Percentiles rank a stretch among this genome's conserved stretches.
These are phyloP conservation scores for Pythium coloratum DNA, from an alignment of 352 stramenopile genomes.

Conservation along the genomic window DNA sequence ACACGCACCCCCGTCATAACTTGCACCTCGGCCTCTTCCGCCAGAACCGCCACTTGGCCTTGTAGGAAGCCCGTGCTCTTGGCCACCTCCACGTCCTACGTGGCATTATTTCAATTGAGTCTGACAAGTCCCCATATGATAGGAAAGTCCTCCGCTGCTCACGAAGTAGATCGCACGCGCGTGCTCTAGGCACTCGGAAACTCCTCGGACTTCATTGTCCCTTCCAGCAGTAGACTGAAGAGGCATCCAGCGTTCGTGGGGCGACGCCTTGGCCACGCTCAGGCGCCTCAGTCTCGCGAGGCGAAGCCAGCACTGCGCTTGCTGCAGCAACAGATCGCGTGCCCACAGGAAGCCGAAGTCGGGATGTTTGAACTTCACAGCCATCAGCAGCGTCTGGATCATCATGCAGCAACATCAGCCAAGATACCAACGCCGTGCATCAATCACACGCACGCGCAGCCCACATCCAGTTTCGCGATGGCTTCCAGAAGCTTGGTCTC, in stretches of 20 bases:
- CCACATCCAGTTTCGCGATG: slow-evolving; percentile 13
- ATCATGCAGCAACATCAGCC: background rate
- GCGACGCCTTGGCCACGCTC: background rate
- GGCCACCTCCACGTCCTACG: slow-evolving; percentile 25
- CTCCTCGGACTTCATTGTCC: background rate
- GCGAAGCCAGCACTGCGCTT: slow-evolving; percentile 20
- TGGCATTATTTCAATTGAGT: background rate
- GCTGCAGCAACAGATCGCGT: slow-evolving; percentile 37
- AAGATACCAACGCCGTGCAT: background rate
- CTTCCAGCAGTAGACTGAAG: background rate
- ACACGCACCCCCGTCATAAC: slow-evolving; percentile 30
- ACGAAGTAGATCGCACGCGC: slow-evolving; percentile 20
- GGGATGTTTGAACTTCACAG: slow-evolving; percentile 32
- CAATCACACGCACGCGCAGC: background rate
- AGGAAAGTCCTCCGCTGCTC: background rate
- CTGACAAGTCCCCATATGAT: background rate
- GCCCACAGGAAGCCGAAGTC: slow-evolving; percentile 52
- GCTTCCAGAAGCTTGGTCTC: slow-evolving; percentile 19
- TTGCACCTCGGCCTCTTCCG: slow-evolving; percentile 48
- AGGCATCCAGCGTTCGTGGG: background rate
- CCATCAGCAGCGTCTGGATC: slow-evolving; percentile 25
- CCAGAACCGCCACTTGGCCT: slow-evolving; percentile 47
- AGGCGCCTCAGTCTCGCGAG: slow-evolving; percentile 19
- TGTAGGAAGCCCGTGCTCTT: slow-evolving; percentile 32
- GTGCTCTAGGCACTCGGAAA: background rate